Evolutionary conservation across 371 early-diverging fungal species (phyloP).

Genomic region (Capillidium rhysosporum): DNA sequence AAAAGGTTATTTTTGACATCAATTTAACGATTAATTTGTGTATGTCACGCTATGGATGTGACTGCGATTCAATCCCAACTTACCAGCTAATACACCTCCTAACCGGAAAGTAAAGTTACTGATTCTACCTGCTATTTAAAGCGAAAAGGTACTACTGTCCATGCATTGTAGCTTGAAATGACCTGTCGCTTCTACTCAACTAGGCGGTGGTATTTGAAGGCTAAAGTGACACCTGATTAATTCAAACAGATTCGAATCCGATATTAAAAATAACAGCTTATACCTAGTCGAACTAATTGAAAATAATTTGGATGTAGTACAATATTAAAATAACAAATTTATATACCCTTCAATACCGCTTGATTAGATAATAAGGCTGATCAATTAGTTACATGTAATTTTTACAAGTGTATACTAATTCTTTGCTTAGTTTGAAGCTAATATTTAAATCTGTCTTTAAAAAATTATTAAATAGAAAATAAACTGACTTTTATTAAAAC

Average conservation of each 20-base stretch:
- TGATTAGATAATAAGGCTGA: too few relatives aligned
- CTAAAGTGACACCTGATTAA: background rate
- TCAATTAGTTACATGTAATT: background rate
- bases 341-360: too few relatives aligned
- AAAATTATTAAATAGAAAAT: too few relatives aligned
- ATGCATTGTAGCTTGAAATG: background rate
- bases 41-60: background rate
- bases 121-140: background rate
- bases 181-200: background rate
- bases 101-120: background rate
- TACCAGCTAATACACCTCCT: background rate
- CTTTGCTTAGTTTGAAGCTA: background rate
- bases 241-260: background rate
- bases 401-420: background rate
- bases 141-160: background rate
- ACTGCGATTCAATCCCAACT: background rate
- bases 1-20: background rate
- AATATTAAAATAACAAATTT: too few relatives aligned
- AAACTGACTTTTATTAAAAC: too few relatives aligned
- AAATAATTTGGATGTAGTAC: too few relatives aligned
- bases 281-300: background rate
- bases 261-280: background rate
- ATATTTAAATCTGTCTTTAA: too few relatives aligned
- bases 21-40: background rate
- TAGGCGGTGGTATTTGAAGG: constrained; percentile 2